Evolutionary conservation across 306 rosid species (phyloP), one percentile per base, ranked within the genome.

Genomic region (Castanea mollissima): DNA sequence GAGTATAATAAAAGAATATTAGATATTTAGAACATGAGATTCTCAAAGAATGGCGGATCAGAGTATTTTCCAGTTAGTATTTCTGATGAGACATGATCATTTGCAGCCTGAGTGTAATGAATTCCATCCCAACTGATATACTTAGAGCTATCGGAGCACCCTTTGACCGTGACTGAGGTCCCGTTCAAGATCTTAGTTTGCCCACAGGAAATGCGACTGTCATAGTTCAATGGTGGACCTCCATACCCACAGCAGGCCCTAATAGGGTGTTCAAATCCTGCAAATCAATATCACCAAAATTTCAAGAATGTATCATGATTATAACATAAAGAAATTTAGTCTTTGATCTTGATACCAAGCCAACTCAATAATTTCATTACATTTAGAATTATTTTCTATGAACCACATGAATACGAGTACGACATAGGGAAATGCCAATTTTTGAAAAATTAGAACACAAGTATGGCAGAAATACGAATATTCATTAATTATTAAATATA

Each of bases 221-320:
- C 89, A 46, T 86, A 91, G 86, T 92, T 94, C 79, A 92, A 69
- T 5, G 94, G 97, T 29, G 97, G 91, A 71, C 98, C 98, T 83
- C 98, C 98, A 74, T 75, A 84, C 21, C 98, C 98, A 79, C 98
- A 94, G 80, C 97, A 94, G 77, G 90, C 93, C 97, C 87, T 91
- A n/a, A 92, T 88, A 46, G 95, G 92, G 62, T 94, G 90, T 76
- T 84, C 88, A 87, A 92, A 92, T 62, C 97, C 98, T 92, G 87
- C 80, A 87, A 38, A 63, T 59, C 23, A 73, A n/a, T 69, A 64
- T 57, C 80, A 70, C 4, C 73, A 34, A 78, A 58, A 38, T 41
- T 41, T 41, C 46, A 72, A 73, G 67, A 44, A 73, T 0, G 49
- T 64, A 10, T 27, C 4, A 67, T 41, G 71, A 51, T 49, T 5